Evolutionary conservation across 768 basidiomycete species (phyloP), one percentile per base, ranked within the genome.

Genomic region (Pleurotus ostreatus): DNA sequence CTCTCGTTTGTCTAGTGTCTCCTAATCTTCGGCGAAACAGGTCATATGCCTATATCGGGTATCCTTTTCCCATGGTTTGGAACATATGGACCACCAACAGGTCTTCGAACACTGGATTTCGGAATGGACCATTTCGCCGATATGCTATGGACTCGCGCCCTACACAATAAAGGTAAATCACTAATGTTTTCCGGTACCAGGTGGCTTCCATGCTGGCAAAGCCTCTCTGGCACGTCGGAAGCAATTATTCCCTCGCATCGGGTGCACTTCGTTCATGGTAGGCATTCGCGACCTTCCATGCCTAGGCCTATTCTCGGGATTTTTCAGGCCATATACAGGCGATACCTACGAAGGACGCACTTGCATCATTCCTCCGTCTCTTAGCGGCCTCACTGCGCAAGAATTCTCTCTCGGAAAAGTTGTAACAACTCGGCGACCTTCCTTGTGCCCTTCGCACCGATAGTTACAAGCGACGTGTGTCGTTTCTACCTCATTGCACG

Each of bases 1-100:
- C 25, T 30, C 34, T 18, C 7, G 30, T 23, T 48, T 15, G 46
- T 25, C 41, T 34, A 30, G 13, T 41, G 12, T 13, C 22, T 34
- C 48, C 51, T 40, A 53, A 53, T 26, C 51, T 23, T 53, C 51
- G 51, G 51, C 12, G 51, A 53, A 53, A 53, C 41, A 34, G 30
- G 23, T 15, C 51, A 40, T 53, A 39, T 53, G 26, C 25, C 48
- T 37, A n/a, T 38, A 49, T 49, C 38, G 15, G 48, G 4, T 48
- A 48, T 49, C 15, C 38, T 25, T 34, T 49, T 49, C 48, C 38
- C 48, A 34, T 20, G 48, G 30, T 34, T 34, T 11, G 30, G 30
- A 11, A 34, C 30, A 34, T 34, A 34, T 34, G 30, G 30, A 34
- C 9, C 30, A 34, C 30, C 30, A 2, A 34, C 30, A 34, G 30